Percentiles rank a stretch among this genome's conserved stretches.
phyloP scores from a whole-genome alignment of 129 eudicot species.

The Helianthus tuberosus region DNA sequence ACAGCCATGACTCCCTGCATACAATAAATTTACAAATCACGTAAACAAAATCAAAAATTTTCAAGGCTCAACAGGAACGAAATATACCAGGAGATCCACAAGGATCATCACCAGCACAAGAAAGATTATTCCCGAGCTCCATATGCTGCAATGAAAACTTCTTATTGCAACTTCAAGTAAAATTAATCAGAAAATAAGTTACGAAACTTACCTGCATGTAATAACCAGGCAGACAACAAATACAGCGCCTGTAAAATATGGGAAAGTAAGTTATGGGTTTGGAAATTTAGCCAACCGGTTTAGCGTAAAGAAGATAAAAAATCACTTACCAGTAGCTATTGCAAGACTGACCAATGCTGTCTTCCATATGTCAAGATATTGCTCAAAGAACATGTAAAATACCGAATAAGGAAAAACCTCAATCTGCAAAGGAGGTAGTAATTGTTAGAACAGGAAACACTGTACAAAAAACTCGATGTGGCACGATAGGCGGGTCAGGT shows the following conservation, averaged over 20 bases:
- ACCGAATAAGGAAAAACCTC: slow-evolving; percentile 94
- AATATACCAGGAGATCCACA: slow-evolving; percentile 83
- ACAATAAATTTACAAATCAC: slow-evolving; percentile 1
- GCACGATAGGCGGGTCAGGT: background rate
- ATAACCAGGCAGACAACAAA: slow-evolving; percentile 82
- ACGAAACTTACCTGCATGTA: slow-evolving; percentile 75
- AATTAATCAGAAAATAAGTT: background rate
- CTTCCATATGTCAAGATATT: slow-evolving; percentile 95
- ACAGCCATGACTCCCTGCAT: slow-evolving; percentile 98
- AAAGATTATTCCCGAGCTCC: slow-evolving; percentile 87
- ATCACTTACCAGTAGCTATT: slow-evolving; percentile 77
- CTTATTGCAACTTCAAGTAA: background rate
- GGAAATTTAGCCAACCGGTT: background rate
- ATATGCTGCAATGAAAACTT: slow-evolving; percentile 49
- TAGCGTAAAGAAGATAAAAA: background rate
- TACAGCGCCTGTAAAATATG: slow-evolving; percentile 72
- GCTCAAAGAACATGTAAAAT: slow-evolving; percentile 96
- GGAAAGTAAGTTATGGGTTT: slow-evolving; percentile 16
- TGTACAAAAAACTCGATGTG: background rate
- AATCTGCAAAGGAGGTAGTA: slow-evolving; percentile 54
- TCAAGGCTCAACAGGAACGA: slow-evolving; percentile 20
- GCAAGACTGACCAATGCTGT: slow-evolving; percentile 91
- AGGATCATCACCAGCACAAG: slow-evolving; percentile 89
- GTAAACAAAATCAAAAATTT: background rate
- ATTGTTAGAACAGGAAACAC: slow-evolving; percentile 11